Base-by-base conservation (phyloP, 2,329 filamentous ascomycete species). In the Aspergillus fructus region DNA sequence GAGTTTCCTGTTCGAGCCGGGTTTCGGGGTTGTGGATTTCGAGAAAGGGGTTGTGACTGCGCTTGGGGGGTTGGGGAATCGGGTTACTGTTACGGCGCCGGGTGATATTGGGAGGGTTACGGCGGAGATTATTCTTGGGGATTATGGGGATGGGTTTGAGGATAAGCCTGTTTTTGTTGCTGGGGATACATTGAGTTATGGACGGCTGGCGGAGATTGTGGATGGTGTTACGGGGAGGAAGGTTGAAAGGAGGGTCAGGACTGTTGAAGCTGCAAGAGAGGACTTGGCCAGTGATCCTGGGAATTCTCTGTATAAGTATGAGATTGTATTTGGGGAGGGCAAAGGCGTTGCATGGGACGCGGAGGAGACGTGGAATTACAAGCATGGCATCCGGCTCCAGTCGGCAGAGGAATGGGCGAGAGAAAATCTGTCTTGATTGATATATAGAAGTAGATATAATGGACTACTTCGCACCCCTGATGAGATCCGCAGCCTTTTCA, bases 1-100 rank as follows among this genome's bases (percentile, higher is more conserved):
- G 74, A 87, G 83, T 62, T 91, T 90, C 65, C 65, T 91, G 17
- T 90, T 91, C 64, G 78, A 85, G 57, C 67, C 74, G 2, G 79
- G 70, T 2, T 90, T 89, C 72, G 87, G 86, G 0, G 79, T 89
- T 4, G 84, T 90, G 0, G 81, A 86, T 64, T 59, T 81, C 0
- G 55, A 63, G 2, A 39, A 61, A 4, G 56, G 13, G 76, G 45
- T 66, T 1, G 77, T 86, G 1, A 75, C 81, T 9, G 86, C 80
- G 0, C 71, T 91, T 12, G 83, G 86, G 0, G 72, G 79, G 33
- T 89, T 85, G 86, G 81, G 84, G 8, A 86, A 83, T 58, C 68
- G 70, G 39, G 80, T 91, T 41, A 89, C 85, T 0, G 74, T 88
- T 6, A 90, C 88, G 6, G 80, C 81, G 37, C 81, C 85, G 1